Evolutionary conservation across 352 stramenopile genomes (phyloP).

Genomic region (Globisporangium ultimum): DNA sequence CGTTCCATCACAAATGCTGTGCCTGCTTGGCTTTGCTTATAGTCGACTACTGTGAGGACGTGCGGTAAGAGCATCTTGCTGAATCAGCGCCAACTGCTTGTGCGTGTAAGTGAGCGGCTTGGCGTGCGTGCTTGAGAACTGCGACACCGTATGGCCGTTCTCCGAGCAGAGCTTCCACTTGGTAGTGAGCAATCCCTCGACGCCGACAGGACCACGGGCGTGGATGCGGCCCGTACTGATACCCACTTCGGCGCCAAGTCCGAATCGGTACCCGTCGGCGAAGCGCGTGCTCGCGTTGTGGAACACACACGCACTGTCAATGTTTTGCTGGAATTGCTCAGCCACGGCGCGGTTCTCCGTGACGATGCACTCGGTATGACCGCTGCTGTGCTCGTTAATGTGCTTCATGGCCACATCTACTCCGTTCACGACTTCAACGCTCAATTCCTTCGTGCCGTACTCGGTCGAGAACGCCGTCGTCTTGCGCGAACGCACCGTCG

Average conservation of each 20-base stretch:
- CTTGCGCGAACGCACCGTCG: slow-evolving; percentile 61
- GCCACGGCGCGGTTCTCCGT: slow-evolving; percentile 88
- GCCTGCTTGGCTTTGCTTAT: slow-evolving; percentile 1
- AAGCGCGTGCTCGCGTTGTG: slow-evolving; percentile 97
- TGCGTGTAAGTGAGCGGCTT: slow-evolving; percentile 72
- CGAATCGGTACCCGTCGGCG: slow-evolving; percentile 97
- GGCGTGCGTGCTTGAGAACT: slow-evolving; percentile 45
- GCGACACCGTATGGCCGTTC: slow-evolving; percentile 77
- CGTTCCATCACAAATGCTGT: not conserved
- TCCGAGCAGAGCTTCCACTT: slow-evolving; percentile 96
- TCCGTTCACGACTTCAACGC: slow-evolving; percentile 91
- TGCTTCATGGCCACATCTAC: slow-evolving; percentile 92
- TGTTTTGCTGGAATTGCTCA: slow-evolving; percentile 64
- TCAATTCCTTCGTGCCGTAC: slow-evolving; percentile 93
- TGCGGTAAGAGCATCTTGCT: slow-evolving; percentile 54
- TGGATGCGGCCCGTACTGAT: slow-evolving; percentile 98
- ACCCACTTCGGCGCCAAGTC: slow-evolving; percentile 96
- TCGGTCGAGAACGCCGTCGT: slow-evolving; percentile 89
- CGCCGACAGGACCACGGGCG: slow-evolving; percentile 93
- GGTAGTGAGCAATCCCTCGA: slow-evolving; percentile 96
- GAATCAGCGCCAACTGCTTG: slow-evolving; percentile 70
- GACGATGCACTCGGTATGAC: slow-evolving; percentile 98
- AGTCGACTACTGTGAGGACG: slow-evolving; percentile 57
- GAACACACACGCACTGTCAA: slow-evolving; percentile 98
- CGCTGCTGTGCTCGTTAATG: slow-evolving; percentile 95